Evolutionary conservation across 1,284 basidiomycete genomes (phyloP).

Genomic region (Irpex sp.): DNA sequence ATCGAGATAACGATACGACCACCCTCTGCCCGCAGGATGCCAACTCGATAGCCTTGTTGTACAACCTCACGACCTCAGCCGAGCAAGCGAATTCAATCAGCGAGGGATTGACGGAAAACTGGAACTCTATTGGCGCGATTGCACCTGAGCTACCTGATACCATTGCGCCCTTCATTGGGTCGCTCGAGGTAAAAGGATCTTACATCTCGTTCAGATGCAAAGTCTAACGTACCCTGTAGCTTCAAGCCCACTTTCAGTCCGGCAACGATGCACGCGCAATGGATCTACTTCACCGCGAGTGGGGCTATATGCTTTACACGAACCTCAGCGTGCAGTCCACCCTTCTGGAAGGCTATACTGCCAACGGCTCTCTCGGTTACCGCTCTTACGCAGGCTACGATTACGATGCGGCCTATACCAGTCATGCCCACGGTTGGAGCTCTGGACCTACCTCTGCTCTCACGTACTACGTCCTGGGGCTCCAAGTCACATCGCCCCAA

Average conservation of each 20-base stretch:
- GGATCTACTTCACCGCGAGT: conserved; percentile 44
- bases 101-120: conserved; percentile 40
- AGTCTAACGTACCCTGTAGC: conserved; percentile 22
- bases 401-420: conserved; percentile 45
- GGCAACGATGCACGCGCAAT: conserved; percentile 44
- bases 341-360: conserved; percentile 47
- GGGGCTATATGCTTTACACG: conserved; percentile 55
- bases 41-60: conserved; percentile 48
- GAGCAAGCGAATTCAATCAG: conserved; percentile 41
- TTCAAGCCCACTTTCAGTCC: conserved; percentile 49
- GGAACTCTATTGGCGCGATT: conserved; percentile 46
- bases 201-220: neutral
- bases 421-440: conserved; percentile 39
- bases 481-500: conserved; percentile 35
- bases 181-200: conserved; percentile 38
- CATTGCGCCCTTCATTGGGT: conserved; percentile 48
- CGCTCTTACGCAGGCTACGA: conserved; percentile 45
- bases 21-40: conserved; percentile 48
- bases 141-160: conserved; percentile 50
- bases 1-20: conserved; percentile 41
- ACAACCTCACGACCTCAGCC: conserved; percentile 39
- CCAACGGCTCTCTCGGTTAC: conserved; percentile 46
- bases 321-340: conserved; percentile 48
- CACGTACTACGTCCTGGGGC: conserved; percentile 42
- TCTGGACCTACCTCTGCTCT: conserved; percentile 33